Conservation (phyloP, 2,329 filamentous ascomycete genomes). For the Fusarium floridanum region DNA sequence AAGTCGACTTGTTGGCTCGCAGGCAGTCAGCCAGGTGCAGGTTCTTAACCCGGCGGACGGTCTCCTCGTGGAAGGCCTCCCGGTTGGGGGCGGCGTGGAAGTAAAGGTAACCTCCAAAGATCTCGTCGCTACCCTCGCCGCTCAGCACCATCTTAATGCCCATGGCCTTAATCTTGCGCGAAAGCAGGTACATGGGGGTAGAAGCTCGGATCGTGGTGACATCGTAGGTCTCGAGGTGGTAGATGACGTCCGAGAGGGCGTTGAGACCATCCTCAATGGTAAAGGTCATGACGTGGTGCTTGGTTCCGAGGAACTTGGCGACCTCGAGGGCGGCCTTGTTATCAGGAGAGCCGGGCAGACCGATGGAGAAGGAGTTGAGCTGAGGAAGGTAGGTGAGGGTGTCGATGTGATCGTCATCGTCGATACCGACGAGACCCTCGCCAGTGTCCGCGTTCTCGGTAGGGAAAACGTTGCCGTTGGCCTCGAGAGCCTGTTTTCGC, state of each 20-base stretch:
- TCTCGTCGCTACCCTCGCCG: slow-evolving; percentile 97
- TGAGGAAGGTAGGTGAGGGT: slow-evolving; percentile 93
- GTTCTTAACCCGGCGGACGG: slow-evolving; percentile 94
- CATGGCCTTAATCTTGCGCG: slow-evolving; percentile 99
- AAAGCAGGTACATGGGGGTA: slow-evolving; percentile 97
- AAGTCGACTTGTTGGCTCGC: slow-evolving; percentile 98
- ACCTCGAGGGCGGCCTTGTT: slow-evolving; percentile 93
- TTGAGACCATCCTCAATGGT: slow-evolving; percentile 98
- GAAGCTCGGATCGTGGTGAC: slow-evolving; percentile 98
- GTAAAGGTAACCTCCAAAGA: slow-evolving; percentile 98
- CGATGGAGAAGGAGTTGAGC: slow-evolving; percentile 99
- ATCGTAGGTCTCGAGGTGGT: slow-evolving; percentile 97
- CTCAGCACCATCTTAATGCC: slow-evolving; percentile 99
- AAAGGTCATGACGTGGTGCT: slow-evolving; percentile 98
- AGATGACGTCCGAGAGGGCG: slow-evolving; percentile 96
- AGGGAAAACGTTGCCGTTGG: slow-evolving; percentile 59
- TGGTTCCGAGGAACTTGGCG: slow-evolving; percentile 95
- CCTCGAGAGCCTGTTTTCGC: slow-evolving; percentile 72
- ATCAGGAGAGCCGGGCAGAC: slow-evolving; percentile 91
- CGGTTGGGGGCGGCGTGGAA: slow-evolving; percentile 95
- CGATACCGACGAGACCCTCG: slow-evolving; percentile 90
- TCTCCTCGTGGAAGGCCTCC: slow-evolving; percentile 95
- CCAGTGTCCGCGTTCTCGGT: slow-evolving; percentile 69
- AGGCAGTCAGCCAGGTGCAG: slow-evolving; percentile 96
- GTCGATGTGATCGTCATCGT: slow-evolving; percentile 89